Evolutionary conservation across 495 filamentous ascomycete genomes (phyloP), one percentile per base, ranked within the genome.

Genomic region (Aspergillus heteromorphus): DNA sequence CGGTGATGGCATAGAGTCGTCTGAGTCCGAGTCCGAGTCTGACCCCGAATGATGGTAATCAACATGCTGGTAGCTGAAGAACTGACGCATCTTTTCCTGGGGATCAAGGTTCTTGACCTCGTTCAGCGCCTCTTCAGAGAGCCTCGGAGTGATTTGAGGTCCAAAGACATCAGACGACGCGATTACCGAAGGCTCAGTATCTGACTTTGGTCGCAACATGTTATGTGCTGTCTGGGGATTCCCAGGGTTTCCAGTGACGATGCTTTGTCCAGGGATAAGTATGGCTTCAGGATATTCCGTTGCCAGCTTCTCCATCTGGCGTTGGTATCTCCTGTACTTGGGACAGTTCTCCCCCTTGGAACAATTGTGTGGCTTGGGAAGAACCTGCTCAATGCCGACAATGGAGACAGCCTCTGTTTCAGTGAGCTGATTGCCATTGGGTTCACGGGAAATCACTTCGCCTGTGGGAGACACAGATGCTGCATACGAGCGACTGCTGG

Each of bases 311-410:
- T 81, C 80, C 48, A 89, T 76, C 72, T 87, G 74, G 30, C 81
- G 76, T 63, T 93, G 83, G 57, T 89, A 83, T 61, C 82, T 87
- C 66, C 78, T 81, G 73, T 76, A 92, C 68, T 92, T 96, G 17
- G 79, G 75, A 67, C 93, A 98, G 48, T 86, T 84, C 58, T 95
- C 91, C 34, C 92, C 93, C 68, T 96, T 97, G 34, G 83, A 85
- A 70, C 93, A 98, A 34, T 76, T 81, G 68, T 98, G 93, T 0
- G 82, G 79, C 68, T 87, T 91, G 2, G 91, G 91, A 17, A 95
- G 73, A 14, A 92, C 62, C 65, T 96, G 89, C 70, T 96, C 91
- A 55, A 96, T 96, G 0, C 80, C 91, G 29, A 96, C 90, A 53
- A 96, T 95, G 0, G 91, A 95, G 2, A 92, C 87, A 6, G 89